Evolutionary conservation across 176 grass and related monocot species (phyloP).

Genomic region (Tuctoria greenei): DNA sequence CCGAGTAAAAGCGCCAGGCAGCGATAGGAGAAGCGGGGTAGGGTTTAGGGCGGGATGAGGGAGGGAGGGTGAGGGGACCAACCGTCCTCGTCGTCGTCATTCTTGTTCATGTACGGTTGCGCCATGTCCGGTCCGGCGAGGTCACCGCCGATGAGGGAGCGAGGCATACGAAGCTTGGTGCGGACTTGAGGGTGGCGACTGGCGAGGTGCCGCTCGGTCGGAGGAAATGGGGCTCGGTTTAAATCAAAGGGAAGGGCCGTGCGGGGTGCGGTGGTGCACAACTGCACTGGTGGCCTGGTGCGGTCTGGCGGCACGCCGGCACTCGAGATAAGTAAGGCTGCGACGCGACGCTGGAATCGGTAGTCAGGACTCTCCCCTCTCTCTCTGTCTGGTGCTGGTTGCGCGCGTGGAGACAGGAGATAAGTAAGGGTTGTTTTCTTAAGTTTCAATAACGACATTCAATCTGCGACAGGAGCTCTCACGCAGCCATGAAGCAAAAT

Average conservation of each 20-base stretch:
- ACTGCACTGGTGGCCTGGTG: too few species aligned
- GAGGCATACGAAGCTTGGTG: constrained; percentile 31
- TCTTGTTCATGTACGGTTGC: constrained; percentile 76
- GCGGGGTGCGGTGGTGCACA: not conserved
- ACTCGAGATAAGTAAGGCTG: not conserved
- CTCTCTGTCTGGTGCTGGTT: not conserved
- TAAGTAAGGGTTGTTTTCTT: too few species aligned
- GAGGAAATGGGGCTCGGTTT: not conserved
- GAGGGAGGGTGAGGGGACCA: not conserved
- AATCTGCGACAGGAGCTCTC: not conserved
- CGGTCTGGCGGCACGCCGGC: too few species aligned
- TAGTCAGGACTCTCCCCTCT: too few species aligned
- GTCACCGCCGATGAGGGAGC: constrained; percentile 51
- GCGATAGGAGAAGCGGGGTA: not conserved
- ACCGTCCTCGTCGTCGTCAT: constrained; percentile 75
- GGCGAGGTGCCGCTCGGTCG: constrained; percentile 1
- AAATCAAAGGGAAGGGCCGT: not conserved
- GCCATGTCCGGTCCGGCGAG: constrained; percentile 61
- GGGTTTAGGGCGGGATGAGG: not conserved
- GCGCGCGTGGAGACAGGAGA: too few species aligned
- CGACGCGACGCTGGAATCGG: too few species aligned
- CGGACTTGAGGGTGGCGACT: constrained; percentile 1
- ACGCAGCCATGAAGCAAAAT: not conserved
- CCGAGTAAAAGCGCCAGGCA: not conserved
- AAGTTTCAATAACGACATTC: too few species aligned